A percentile compares a stretch with the other conserved stretches of the same genome.
phyloP scores from a whole-genome alignment of 805 yeast species.

The Grigorovia transvaalensis region DNA sequence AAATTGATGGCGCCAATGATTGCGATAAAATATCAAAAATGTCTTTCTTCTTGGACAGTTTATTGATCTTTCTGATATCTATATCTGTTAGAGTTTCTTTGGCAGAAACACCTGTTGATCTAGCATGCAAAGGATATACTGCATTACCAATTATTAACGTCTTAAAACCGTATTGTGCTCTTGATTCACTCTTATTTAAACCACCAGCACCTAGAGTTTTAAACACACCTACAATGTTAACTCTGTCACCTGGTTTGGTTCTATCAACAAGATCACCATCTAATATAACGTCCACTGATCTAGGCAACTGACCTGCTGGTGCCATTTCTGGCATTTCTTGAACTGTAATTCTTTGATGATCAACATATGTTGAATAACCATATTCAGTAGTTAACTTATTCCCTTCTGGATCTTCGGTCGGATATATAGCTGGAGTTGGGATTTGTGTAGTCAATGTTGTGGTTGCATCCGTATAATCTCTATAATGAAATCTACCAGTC shows the following conservation, averaged over 20 bases:
- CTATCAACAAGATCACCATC: constrained; percentile 91
- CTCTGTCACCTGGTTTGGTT: constrained; percentile 93
- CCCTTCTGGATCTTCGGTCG: constrained; percentile 88
- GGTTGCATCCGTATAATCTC: constrained; percentile 88
- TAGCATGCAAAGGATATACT: constrained; percentile 76
- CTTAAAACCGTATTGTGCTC: constrained; percentile 51
- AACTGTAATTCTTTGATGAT: constrained; percentile 84
- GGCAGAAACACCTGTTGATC: constrained; percentile 76
- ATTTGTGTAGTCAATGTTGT: constrained; percentile 51
- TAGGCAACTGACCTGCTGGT: constrained; percentile 95
- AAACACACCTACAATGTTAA: constrained; percentile 88
- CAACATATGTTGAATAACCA: constrained; percentile 85
- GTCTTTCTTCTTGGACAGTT: constrained; percentile 55
- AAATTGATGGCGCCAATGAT: constrained; percentile 92
- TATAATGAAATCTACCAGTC: constrained; percentile 74
- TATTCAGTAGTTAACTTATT: constrained; percentile 82
- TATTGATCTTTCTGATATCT: constrained; percentile 81
- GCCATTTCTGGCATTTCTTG: constrained; percentile 98
- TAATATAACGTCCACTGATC: constrained; percentile 83
- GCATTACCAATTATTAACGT: constrained; percentile 85
- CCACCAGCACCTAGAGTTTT: constrained; percentile 74
- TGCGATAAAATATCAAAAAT: constrained; percentile 71
- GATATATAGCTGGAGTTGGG: constrained; percentile 71
- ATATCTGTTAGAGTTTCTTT: constrained; percentile 58
- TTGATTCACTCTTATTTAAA: constrained; percentile 18